Evolutionary conservation across 2,329 filamentous ascomycete genomes (phyloP), one percentile per base, ranked within the genome.

Genomic region (Penicillium nordicum): DNA sequence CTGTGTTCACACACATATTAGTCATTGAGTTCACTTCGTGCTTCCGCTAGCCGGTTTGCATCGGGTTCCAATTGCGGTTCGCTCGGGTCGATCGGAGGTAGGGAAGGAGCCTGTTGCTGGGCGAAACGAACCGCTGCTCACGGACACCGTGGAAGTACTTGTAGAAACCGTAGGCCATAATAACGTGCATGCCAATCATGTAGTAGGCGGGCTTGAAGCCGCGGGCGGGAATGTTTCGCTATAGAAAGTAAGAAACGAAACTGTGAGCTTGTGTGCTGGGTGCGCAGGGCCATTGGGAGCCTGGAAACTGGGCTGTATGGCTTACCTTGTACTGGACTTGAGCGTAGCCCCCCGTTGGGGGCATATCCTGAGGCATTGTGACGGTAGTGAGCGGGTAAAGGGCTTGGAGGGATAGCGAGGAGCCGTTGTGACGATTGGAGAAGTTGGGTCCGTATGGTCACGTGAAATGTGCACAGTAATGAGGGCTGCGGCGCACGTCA

Each of bases 281-380:
- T 45, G 23, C 38, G 44, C 49, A 53, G 40, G 46, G 43, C 12
- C 11, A 40, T 45, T 58, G 29, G 21, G 42, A 2, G n/a, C 23
- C 42, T 38, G 25, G 25, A 23, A 44, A 23, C 3, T 16, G 25
- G 27, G n/a, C 21, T 57, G 43, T 41, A 56, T 51, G 43, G 79
- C 82, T 71, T 76, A 92, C 89, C 86, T 96, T 96, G 83, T 97
- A 99, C 80, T 99, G 94, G 65, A 99, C 88, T 77, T 93, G 88
- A 76, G 87, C 88, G 79, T 99, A 99, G 83, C 94, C 94, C 81
- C 93, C 94, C 72, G 79, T 76, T 69, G 94, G 94, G 81, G 94
- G 94, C 86, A 99, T 90, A 83, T 99, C 94, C 84, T 97, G 92
- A 81, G 89, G 87, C 93, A 97, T 97, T 72, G 64, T 87, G 69